Base-by-base conservation (phyloP, 768 basidiomycete species). In the Serendipita vermifera region DNA sequence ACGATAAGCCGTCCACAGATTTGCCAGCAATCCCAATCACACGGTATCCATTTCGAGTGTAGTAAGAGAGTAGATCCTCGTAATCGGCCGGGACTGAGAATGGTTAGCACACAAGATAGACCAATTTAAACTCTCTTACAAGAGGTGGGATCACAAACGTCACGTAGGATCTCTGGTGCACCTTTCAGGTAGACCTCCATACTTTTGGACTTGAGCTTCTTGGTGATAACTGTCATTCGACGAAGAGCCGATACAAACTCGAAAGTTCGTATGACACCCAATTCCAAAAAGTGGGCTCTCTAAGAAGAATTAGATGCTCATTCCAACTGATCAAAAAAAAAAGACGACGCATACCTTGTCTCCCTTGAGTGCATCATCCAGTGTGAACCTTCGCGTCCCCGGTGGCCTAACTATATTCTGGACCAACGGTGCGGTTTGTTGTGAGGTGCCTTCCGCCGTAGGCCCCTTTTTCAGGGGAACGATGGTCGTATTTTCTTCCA, bases 101-200 rank as follows among this genome's bases (percentile, higher is more conserved):
- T 20, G 3, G 56, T 39, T 55, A 27, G 27, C 33, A 41, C 2
- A 4, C 26, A 29, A 17, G 3, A 24, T 3, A 36, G 20, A 55
- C 58, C n/a, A 40, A 59, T 32, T 33, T n/a, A 38, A 40, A 58
- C 31, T 33, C 3, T 73, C 91, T 62, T 63, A 98, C 94, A 83
- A n/a, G 93, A 87, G 54, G 85, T 79, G 59, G 76, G 82, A 55
- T 92, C 86, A 66, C 96, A 99, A 57, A 99, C 97, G 38, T 93
- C 92, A 5, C 71, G 68, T 93, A 99, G 98, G 56, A 97, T 90
- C 69, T 99, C 96, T 0, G 96, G 96, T 1, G 96, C 96, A n/a
- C 96, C 96, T 66, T 99, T 99, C 63, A 93, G 92, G 65, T 98
- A 98, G 9, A 97, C 76, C 66, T 99, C 96, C 91, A 99, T 97